These are phyloP conservation scores for Lipomyces yamadae DNA, from an alignment of 805 yeast species.

Conservation along the genomic window DNA sequence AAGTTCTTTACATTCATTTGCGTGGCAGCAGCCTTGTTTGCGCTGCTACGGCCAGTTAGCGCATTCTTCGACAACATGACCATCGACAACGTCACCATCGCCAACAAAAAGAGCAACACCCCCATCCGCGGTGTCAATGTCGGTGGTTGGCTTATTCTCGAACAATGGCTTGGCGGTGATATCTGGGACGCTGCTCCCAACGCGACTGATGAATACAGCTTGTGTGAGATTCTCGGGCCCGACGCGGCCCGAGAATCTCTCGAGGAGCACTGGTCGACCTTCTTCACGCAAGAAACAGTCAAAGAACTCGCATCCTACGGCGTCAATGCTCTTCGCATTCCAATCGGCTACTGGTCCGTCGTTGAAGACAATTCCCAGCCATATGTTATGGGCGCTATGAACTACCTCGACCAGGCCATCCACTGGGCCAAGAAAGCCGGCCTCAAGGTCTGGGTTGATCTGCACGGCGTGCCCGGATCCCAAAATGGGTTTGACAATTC, in stretches of 20 bases:
- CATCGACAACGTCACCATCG: too few relatives aligned
- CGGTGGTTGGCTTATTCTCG: slow-evolving; percentile 91
- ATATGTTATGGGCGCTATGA: slow-evolving; percentile 79
- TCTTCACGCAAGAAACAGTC: slow-evolving; percentile 76
- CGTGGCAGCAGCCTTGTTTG: background rate
- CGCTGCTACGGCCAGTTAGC: background rate
- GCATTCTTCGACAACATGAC: background rate
- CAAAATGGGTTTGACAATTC: slow-evolving; percentile 97
- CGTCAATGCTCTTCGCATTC: slow-evolving; percentile 83
- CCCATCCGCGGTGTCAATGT: slow-evolving; percentile 57
- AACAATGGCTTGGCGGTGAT: slow-evolving; percentile 56
- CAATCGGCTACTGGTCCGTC: slow-evolving; percentile 91
- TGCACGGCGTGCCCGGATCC: slow-evolving; percentile 97
- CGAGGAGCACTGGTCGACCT: slow-evolving; percentile 74
- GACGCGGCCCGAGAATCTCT: slow-evolving; percentile 65
- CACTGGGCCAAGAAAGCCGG: slow-evolving; percentile 69
- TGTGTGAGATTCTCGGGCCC: slow-evolving; percentile 62
- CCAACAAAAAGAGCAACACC: background rate
- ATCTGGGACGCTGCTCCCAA: slow-evolving; percentile 63
- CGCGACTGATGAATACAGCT: slow-evolving; percentile 86
- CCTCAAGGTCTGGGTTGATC: slow-evolving; percentile 84
- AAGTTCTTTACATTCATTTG: background rate
- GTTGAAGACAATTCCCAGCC: slow-evolving; percentile 71
- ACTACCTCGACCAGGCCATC: slow-evolving; percentile 75
- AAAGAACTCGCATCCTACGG: slow-evolving; percentile 61